These are phyloP conservation scores for Colletotrichum graminicola DNA, from an alignment of 2,329 filamentous ascomycete genomes.

Conservation along the genomic window DNA sequence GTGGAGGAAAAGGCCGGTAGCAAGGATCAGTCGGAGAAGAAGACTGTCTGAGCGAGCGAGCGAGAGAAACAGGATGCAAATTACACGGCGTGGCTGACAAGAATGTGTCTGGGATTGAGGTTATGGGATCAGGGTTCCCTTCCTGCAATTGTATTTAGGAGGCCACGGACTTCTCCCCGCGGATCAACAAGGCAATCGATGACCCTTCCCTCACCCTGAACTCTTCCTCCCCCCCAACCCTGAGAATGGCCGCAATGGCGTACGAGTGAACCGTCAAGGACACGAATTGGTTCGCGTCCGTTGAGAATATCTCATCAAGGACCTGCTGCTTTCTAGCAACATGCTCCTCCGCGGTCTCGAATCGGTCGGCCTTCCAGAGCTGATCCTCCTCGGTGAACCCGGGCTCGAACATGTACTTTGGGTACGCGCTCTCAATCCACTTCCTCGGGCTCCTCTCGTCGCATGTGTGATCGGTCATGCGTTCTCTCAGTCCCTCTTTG, in stretches of 20 bases:
- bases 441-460: conserved; percentile 64
- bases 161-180: conserved; percentile 46
- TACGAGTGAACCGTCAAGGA: conserved; percentile 65
- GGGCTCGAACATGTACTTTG: conserved; percentile 63
- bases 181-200: conserved; percentile 68
- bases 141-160: not conserved
- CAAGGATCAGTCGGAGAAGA: not conserved
- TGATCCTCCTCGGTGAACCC: conserved; percentile 68
- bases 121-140: not conserved
- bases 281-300: conserved; percentile 55
- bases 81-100: not conserved
- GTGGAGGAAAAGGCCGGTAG: not conserved
- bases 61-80: too few species aligned
- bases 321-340: conserved; percentile 56
- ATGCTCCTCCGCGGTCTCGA: conserved; percentile 64
- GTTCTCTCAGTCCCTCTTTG: conserved; percentile 71
- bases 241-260: conserved; percentile 57
- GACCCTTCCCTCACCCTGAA: conserved; percentile 63
- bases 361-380: conserved; percentile 60
- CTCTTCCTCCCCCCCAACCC: conserved; percentile 57
- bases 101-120: not conserved
- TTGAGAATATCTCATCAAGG: conserved; percentile 61
- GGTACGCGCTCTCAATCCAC: conserved; percentile 63
- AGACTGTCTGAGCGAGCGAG: not conserved
- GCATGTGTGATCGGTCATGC: conserved; percentile 72